Evolutionary conservation across 2,329 filamentous ascomycete species (phyloP).

Genomic region (Dichotomopilus funicola): DNA sequence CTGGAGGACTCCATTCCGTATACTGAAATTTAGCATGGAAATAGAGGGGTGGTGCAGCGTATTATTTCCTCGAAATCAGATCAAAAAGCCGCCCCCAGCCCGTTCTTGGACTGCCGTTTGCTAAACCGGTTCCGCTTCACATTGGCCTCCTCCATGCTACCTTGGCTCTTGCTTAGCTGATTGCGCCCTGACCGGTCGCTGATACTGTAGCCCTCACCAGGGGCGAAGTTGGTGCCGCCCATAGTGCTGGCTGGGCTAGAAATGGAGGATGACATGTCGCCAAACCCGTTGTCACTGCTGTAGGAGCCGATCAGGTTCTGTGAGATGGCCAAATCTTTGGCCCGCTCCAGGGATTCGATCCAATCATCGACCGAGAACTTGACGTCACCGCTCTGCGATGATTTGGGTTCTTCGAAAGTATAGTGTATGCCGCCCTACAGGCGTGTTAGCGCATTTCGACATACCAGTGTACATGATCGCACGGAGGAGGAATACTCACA

Average conservation of each 20-base stretch:
- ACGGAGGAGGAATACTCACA: conserved; percentile 51
- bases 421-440: conserved; percentile 77
- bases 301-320: conserved; percentile 63
- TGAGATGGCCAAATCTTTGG: conserved; percentile 74
- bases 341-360: conserved; percentile 81
- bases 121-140: conserved; percentile 68
- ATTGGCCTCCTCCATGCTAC: conserved; percentile 41
- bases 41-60: too few species aligned
- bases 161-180: conserved; percentile 54
- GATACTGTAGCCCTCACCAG: conserved; percentile 40
- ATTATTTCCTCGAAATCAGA: not conserved
- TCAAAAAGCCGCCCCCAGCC: conserved; percentile 73
- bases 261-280: conserved; percentile 62
- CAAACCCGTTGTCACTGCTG: conserved; percentile 59
- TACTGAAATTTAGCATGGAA: not conserved
- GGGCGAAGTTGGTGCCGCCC: conserved; percentile 48
- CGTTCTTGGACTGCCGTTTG: conserved; percentile 88
- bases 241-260: conserved; percentile 74
- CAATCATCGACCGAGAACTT: conserved; percentile 78
- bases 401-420: conserved; percentile 88
- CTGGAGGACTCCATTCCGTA: not conserved
- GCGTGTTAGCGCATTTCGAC: conserved; percentile 1
- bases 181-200: conserved; percentile 50
- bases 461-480: not conserved
- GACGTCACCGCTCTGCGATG: conserved; percentile 54